A percentile compares a stretch with the other conserved stretches of the same genome.
phyloP scores from a whole-genome alignment of 164 flowering plant species.

The Nelumbo lutea region DNA sequence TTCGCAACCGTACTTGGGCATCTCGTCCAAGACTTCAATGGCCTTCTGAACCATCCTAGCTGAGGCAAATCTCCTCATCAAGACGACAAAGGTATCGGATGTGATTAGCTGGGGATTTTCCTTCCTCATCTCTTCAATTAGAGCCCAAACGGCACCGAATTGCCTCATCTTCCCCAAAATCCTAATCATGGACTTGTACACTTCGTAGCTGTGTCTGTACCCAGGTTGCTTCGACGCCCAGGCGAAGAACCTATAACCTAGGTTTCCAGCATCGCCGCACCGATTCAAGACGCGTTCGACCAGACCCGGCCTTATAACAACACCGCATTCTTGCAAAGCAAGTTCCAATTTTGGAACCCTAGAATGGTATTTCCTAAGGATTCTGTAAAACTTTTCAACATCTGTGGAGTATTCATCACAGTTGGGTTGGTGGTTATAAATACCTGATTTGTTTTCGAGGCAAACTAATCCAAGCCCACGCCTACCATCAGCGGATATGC shows the following conservation, averaged over 20 bases:
- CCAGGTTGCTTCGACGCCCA: constrained; percentile 89
- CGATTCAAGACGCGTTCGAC: constrained; percentile 71
- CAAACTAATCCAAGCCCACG: constrained; percentile 24
- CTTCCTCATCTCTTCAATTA: constrained; percentile 78
- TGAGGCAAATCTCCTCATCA: constrained; percentile 87
- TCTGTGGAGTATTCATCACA: constrained; percentile 50
- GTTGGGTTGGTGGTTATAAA: constrained; percentile 2
- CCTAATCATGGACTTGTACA: constrained; percentile 75
- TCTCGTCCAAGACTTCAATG: constrained; percentile 77
- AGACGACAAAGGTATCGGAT: constrained; percentile 58
- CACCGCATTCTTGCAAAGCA: constrained; percentile 60
- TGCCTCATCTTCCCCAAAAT: constrained; percentile 76
- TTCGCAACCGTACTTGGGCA: constrained; percentile 86
- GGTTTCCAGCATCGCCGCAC: constrained; percentile 87
- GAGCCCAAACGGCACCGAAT: constrained; percentile 88
- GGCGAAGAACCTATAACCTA: constrained; percentile 64
- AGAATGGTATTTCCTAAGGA: constrained; percentile 65
- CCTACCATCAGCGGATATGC: not conserved
- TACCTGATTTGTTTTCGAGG: constrained; percentile 21
- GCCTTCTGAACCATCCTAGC: constrained; percentile 83
- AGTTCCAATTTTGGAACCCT: constrained; percentile 75
- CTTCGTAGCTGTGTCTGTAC: constrained; percentile 62
- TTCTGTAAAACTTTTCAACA: constrained; percentile 69
- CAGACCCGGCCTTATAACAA: constrained; percentile 44
- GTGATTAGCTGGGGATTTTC: constrained; percentile 56